Conservation (phyloP, 1,139 yeast genomes). For the Pichia sp. region DNA sequence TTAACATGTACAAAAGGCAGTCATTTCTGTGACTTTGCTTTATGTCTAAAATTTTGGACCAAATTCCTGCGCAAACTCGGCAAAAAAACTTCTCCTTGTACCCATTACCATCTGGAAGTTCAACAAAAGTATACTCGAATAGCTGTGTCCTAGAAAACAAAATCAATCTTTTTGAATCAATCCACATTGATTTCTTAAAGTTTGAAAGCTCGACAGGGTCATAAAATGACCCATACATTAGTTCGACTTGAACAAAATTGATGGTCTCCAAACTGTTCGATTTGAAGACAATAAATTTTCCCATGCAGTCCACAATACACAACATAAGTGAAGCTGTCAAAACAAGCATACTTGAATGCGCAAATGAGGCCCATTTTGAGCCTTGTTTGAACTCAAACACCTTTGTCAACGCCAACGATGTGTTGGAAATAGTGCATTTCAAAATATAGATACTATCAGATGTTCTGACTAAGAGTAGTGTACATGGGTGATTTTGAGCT, state of each 20-base stretch:
- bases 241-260: not conserved
- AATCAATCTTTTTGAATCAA: slow-evolving; percentile 34
- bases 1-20: slow-evolving; percentile 41
- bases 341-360: slow-evolving; percentile 19
- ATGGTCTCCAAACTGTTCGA: not conserved
- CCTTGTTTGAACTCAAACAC: slow-evolving; percentile 8
- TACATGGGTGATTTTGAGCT: not conserved
- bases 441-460: slow-evolving; percentile 1
- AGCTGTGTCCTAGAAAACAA: slow-evolving; percentile 46
- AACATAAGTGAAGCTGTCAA: slow-evolving; percentile 33
- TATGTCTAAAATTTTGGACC: slow-evolving; percentile 55
- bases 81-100: slow-evolving; percentile 31
- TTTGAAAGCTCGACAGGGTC: slow-evolving; percentile 51
- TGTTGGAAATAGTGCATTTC: not conserved
- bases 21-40: slow-evolving; percentile 26
- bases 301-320: slow-evolving; percentile 47
- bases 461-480: slow-evolving; percentile 4
- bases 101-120: not conserved
- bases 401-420: slow-evolving; percentile 1
- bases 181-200: slow-evolving; percentile 53
- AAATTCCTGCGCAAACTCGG: slow-evolving; percentile 48
- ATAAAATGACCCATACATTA: slow-evolving; percentile 31
- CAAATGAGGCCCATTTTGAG: slow-evolving; percentile 14
- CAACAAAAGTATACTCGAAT: slow-evolving; percentile 32
- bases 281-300: slow-evolving; percentile 46